Evolutionary conservation across 176 grass and related monocot genomes (phyloP).

Genomic region (Dendrocalamus sinicus): DNA sequence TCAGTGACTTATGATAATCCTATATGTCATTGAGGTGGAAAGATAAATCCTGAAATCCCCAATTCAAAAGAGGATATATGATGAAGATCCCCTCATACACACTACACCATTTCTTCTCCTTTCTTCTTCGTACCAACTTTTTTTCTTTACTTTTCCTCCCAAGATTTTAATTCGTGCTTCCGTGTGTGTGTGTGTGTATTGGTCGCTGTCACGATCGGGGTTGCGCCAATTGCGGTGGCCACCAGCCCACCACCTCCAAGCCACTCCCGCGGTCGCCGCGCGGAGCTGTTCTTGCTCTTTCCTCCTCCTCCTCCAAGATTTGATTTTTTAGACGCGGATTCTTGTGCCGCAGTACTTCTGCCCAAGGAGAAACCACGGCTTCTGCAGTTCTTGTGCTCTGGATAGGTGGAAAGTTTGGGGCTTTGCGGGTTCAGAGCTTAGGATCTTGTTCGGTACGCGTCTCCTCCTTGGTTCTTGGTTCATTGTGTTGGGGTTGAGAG

Average conservation of each 20-base stretch:
- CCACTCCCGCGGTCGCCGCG: constrained; percentile 48
- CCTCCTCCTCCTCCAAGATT: constrained; percentile 37
- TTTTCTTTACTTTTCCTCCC: not conserved
- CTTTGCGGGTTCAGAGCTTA: constrained; percentile 28
- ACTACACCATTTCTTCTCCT: not conserved
- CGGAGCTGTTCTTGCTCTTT: constrained; percentile 41
- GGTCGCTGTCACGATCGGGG: constrained; percentile 54
- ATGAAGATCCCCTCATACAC: too few relatives aligned
- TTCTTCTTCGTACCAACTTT: constrained; percentile 24
- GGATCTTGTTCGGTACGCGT: constrained; percentile 37
- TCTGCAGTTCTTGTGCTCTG: constrained; percentile 10
- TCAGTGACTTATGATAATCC: too few relatives aligned
- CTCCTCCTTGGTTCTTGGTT: constrained; percentile 24
- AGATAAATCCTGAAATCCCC: too few relatives aligned
- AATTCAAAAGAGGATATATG: too few relatives aligned
- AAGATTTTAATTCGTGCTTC: constrained; percentile 12
- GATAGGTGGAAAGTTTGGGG: constrained; percentile 23
- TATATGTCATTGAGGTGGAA: too few relatives aligned
- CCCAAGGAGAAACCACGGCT: not conserved
- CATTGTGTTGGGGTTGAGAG: not conserved
- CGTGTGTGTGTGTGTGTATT: constrained; percentile 36
- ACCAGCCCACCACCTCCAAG: constrained; percentile 34
- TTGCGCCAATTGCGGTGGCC: constrained; percentile 37
- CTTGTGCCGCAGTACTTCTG: not conserved
- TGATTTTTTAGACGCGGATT: constrained; percentile 30